Evolutionary conservation across 1,284 basidiomycete genomes (phyloP).

Genomic region (Leccinum proximum): DNA sequence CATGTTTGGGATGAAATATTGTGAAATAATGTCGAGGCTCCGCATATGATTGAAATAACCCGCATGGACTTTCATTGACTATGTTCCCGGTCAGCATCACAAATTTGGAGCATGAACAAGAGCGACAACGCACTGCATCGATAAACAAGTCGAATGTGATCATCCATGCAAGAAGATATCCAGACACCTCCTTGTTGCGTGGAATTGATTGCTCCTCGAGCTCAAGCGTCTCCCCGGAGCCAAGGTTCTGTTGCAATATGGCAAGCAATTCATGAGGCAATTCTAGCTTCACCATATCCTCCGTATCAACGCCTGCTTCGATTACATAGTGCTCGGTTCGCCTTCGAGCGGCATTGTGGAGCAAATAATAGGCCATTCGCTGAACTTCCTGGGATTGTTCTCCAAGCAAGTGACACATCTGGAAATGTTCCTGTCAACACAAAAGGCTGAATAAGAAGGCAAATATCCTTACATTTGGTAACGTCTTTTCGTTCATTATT

Average conservation of each 20-base stretch:
- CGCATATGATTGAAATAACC: slow-evolving; percentile 88
- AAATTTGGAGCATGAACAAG: not conserved
- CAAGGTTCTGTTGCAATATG: slow-evolving; percentile 51
- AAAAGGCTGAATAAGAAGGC: not conserved
- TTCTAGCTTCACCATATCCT: slow-evolving; percentile 44
- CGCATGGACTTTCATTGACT: slow-evolving; percentile 81
- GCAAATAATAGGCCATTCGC: slow-evolving; percentile 66
- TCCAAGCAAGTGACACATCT: slow-evolving; percentile 78
- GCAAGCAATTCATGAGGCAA: slow-evolving; percentile 68
- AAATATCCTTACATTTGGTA: slow-evolving; percentile 50
- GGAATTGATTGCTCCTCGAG: slow-evolving; percentile 26
- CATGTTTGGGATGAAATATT: slow-evolving; percentile 73
- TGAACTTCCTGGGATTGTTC: slow-evolving; percentile 67
- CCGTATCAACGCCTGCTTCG: slow-evolving; percentile 77
- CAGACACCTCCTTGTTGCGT: slow-evolving; percentile 40
- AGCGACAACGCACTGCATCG: slow-evolving; percentile 62
- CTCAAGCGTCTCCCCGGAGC: slow-evolving; percentile 38
- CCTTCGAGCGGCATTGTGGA: slow-evolving; percentile 61
- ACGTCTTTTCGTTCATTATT: slow-evolving; percentile 61
- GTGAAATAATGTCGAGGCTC: slow-evolving; percentile 59
- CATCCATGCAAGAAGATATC: slow-evolving; percentile 89
- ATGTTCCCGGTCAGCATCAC: slow-evolving; percentile 10
- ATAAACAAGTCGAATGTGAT: slow-evolving; percentile 85
- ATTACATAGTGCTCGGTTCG: slow-evolving; percentile 80
- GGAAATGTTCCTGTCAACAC: slow-evolving; percentile 2